Percentiles rank a stretch among this genome's conserved stretches.
Evolutionary conservation across 2,329 filamentous ascomycete species (phyloP).

Genomic region (Calonectria multiphialidica): DNA sequence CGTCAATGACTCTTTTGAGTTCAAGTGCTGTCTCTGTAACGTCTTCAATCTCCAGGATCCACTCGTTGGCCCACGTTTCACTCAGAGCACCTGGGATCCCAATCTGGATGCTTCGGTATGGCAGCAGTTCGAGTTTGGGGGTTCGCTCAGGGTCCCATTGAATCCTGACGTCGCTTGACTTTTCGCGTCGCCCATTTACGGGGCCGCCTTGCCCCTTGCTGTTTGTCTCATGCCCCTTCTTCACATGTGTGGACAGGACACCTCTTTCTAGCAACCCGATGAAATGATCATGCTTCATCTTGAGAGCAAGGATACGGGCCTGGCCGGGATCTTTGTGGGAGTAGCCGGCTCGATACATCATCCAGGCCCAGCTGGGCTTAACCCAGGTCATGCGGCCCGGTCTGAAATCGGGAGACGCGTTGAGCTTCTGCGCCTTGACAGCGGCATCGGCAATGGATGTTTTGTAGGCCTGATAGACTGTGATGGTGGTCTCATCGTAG

Average conservation of each 20-base stretch:
- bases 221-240: neutral
- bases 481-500: constrained; percentile 64
- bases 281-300: constrained; percentile 65
- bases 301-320: constrained; percentile 68
- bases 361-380: constrained; percentile 74
- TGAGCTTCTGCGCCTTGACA: constrained; percentile 62
- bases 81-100: constrained; percentile 64
- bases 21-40: constrained; percentile 65
- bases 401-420: constrained; percentile 64
- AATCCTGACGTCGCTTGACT: constrained; percentile 59
- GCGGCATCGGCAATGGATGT: constrained; percentile 64
- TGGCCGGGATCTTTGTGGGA: constrained; percentile 68
- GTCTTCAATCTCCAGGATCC: constrained; percentile 68
- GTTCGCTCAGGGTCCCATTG: constrained; percentile 75
- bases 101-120: constrained; percentile 71
- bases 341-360: constrained; percentile 73
- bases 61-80: constrained; percentile 60
- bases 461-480: constrained; percentile 73
- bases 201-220: neutral
- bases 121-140: constrained; percentile 56
- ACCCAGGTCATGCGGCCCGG: constrained; percentile 74
- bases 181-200: constrained; percentile 37
- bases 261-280: constrained; percentile 56
- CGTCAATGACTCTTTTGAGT: constrained; percentile 60
- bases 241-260: constrained; percentile 47